Conservation (phyloP, 192 early-diverging fungal genomes). For the Linnemannia schmuckeri region DNA sequence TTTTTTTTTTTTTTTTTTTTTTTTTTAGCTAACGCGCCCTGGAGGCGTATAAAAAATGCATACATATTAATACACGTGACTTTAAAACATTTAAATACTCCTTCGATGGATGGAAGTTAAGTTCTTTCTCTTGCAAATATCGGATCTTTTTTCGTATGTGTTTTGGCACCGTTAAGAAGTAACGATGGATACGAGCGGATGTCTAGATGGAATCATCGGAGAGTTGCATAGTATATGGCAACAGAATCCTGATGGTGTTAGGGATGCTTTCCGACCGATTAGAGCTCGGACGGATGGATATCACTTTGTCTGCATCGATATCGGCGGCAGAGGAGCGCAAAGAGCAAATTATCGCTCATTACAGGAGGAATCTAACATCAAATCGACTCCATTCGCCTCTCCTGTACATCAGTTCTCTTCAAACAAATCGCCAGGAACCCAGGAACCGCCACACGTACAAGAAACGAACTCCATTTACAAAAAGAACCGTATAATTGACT, state of each 20-base stretch:
- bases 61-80: background rate
- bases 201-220: background rate
- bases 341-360: background rate
- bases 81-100: background rate
- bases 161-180: background rate
- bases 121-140: slow-evolving; percentile 15
- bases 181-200: background rate
- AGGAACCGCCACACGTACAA: background rate
- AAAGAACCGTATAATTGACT: background rate
- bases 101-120: background rate
- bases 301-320: background rate
- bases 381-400: background rate
- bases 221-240: background rate
- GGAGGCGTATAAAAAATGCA: background rate
- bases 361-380: slow-evolving; percentile 7
- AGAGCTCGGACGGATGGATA: background rate
- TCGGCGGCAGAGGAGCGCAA: background rate
- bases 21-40: too few species aligned
- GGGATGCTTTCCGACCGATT: background rate
- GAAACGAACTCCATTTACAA: background rate
- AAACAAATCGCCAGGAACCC: background rate
- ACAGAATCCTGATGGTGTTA: background rate
- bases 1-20: too few species aligned
- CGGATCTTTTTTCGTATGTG: slow-evolving; percentile 21
- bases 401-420: background rate